Evolutionary conservation across 1,284 basidiomycete species (phyloP), one percentile per base, ranked within the genome.

Genomic region (Chalciporus sp.): DNA sequence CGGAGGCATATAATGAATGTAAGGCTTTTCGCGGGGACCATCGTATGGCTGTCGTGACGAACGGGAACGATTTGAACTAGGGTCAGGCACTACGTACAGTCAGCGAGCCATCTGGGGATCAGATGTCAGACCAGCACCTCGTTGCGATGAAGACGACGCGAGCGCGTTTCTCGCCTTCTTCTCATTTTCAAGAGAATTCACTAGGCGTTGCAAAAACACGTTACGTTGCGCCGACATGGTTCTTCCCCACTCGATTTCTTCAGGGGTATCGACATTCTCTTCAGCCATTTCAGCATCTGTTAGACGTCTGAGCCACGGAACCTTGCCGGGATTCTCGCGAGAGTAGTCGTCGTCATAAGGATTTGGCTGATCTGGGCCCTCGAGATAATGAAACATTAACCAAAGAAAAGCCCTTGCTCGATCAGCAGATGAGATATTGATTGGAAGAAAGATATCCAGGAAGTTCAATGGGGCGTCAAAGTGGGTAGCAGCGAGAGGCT

Each of bases 321-420:
- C 81, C 63, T 80, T 82, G 26, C 79, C 79, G 1, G 75, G 72
- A 61, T 82, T 65, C 51, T 70, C 64, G 33, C 71, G 72, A 4
- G 86, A 77, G 61, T 79, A 76, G 9, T 78, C 73, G 60, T 89
- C 86, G 40, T 79, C 77, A 63, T 85, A 92, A 4, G 89, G 89
- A 64, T 90, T 92, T 19, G 73, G 68, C 4, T 72, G 68, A 37
- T 72, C 71, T 8, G 81, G 73, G 42, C 75, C 76, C 70, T 93
- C 90, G 53, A 92, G 76, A 66, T 93, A 91, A 64, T 90, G 79
- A 67, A 85, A 90, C 52, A 90, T 74, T 42, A 92, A 77, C 86
- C 90, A 92, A 20, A 94, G 80, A 68, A 94, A 92, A 2, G 84
- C 87, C 51, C 76, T 77, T 12, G 88, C 90, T 37, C 92, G 85